Percentiles rank a stretch among this genome's conserved stretches.
Evolutionary conservation across 2,329 filamentous ascomycete genomes (phyloP).

Genomic region (Alternaria solani): DNA sequence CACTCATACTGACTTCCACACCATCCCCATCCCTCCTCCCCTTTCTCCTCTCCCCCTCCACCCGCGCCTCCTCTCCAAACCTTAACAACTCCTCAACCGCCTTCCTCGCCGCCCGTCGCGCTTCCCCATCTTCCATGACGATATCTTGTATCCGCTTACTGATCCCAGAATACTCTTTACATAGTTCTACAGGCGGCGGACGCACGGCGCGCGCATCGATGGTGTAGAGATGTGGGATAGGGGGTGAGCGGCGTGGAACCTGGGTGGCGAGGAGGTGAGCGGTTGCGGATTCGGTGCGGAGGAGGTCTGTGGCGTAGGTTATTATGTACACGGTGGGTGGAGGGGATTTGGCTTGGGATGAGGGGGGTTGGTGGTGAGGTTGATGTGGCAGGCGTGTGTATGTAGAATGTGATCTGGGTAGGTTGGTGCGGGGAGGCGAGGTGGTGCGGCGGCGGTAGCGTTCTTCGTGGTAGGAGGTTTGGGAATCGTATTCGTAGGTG

Average conservation of each 20-base stretch:
- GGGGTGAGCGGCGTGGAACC: slow-evolving; percentile 15
- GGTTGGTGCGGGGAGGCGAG: background rate
- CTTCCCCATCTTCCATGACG: slow-evolving; percentile 29
- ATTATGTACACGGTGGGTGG: slow-evolving; percentile 31
- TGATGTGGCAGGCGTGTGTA: background rate
- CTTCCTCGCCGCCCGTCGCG: slow-evolving; percentile 18
- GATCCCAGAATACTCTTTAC: slow-evolving; percentile 34
- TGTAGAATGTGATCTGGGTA: background rate
- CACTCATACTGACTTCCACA: slow-evolving; percentile 23
- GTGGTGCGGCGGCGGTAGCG: background rate
- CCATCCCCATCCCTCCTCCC: slow-evolving; percentile 8
- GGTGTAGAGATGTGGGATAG: slow-evolving; percentile 35
- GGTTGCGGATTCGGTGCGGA: slow-evolving; percentile 4
- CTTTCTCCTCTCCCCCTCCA: background rate
- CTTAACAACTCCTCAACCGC: slow-evolving; percentile 24
- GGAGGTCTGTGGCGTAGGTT: slow-evolving; percentile 27
- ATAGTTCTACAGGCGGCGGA: slow-evolving; percentile 23
- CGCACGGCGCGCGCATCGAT: slow-evolving; percentile 28
- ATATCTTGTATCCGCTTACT: slow-evolving; percentile 28
- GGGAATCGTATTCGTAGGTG: slow-evolving; percentile 2
- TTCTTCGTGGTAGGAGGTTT: background rate
- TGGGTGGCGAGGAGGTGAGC: slow-evolving; percentile 22
- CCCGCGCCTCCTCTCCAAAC: slow-evolving; percentile 4
- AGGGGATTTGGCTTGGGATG: background rate
- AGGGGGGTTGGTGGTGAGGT: too few species aligned